Base-by-base conservation (phyloP, 495 filamentous ascomycete genomes). In the Tuber microsphaerosporum region DNA sequence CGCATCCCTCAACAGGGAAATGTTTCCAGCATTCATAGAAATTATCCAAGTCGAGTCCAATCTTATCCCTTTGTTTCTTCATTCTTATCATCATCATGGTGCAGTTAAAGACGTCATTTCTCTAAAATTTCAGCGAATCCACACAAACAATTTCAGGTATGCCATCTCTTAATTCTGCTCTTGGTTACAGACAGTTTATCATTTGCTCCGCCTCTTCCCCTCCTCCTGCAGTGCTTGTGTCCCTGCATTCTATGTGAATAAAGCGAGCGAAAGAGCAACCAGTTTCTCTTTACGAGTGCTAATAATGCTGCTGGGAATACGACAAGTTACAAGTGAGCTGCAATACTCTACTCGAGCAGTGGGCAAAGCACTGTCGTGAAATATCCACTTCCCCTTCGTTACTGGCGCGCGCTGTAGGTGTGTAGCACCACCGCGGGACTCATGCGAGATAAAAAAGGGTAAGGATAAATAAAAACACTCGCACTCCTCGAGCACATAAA, bases 291-390 rank as follows among this genome's bases (percentile, higher is more conserved):
- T 34, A 34, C 31, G 12, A 17, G 26, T 65, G 14, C 56, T 34
- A 26, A 26, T 34, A 34, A 17, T 65, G 16, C 56, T 65, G 26
- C 26, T 31, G 0, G 31, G 26, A 65, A 65, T 65, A 65, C 56
- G 56, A 65, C 56, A n/a, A 65, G 56, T 65, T 65, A 65, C 56
- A 65, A 65, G 26, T 65, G 26, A 26, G 51, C n/a, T 26, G 51
- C 51, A 14, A 65, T 65, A 34, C 26, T 8, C 12, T 34, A 65
- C 56, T 41, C 39, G 39, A 65, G 56, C 7, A 31, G 26, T 34
- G 10, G 26, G 16, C 2, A 34, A 65, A 31, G 26, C 26, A 34
- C 4, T 7, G 12, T 34, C 14, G 3, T 34, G 56, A 65, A 65
- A 65, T 34, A 34, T 1, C 14, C 34, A 26, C 5, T 12, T 26